Base-by-base conservation (phyloP, 495 filamentous ascomycete genomes). In the Trypethelium eluteriae region DNA sequence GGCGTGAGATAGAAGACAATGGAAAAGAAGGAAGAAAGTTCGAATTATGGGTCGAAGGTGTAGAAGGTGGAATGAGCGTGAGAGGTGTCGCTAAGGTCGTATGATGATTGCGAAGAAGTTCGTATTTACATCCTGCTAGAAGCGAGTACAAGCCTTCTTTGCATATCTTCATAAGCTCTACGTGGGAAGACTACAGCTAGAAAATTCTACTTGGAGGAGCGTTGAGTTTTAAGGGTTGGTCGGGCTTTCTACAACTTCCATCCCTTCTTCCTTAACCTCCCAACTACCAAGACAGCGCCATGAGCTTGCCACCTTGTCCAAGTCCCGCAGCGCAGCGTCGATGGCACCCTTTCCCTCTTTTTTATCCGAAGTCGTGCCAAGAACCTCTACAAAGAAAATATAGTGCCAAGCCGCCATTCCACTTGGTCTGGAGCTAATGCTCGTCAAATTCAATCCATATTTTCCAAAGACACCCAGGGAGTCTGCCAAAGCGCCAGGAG, bases 301-400 rank as follows among this genome's bases (percentile, higher is more conserved):
- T 11, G 67, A 65, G 53, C 66, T 69, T 46, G 70, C 75, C 2
- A 70, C 72, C 35, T 65, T 46, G 2, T 65, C 68, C 67, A 79
- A 68, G 61, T 81, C 82, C 57, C 74, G 71, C 66, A 86, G 69
- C 9, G 81, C 82, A n/a, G 68, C 64, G 64, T 82, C 79, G 0
- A 88, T 67, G 25, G 41, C 66, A 18, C 65, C 85, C 63, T 77
- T 75, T 38, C 82, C 81, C 36, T 78, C 74, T 36, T 79, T 79
- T 59, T 83, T 83, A 49, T 80, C 74, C 41, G 73, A 67, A 49
- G 73, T 72, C 68, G 79, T 79, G 4, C 87, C 86, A 74, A 89
- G 83, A 74, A 96, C 91, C 79, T 98, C 94, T 32, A 96, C 88
- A 76, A 98, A 88, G 77, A 98, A 97, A 36, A 96, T 83, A 78